These are phyloP conservation scores for Boletellus ananiceps DNA, from an alignment of 768 basidiomycete species.

Conservation along the genomic window DNA sequence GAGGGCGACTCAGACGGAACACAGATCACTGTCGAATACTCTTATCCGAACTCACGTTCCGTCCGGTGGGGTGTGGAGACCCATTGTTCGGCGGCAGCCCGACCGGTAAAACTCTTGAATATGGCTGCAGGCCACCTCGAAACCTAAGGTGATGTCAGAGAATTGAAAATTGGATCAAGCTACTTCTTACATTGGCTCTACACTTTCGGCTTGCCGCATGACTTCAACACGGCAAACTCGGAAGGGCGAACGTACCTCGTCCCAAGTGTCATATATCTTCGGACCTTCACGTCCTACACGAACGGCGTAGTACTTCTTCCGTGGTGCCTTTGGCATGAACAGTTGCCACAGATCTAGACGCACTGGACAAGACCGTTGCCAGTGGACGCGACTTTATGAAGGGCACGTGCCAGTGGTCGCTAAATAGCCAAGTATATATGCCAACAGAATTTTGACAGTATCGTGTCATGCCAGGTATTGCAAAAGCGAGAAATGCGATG, in stretches of 20 bases:
- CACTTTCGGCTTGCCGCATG: constrained; percentile 33
- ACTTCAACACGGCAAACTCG: neutral
- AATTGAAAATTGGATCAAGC: neutral
- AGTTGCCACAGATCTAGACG: neutral
- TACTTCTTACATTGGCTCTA: constrained; percentile 37
- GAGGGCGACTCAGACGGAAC: neutral
- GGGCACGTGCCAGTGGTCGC: no score
- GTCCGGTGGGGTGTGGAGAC: constrained; percentile 17
- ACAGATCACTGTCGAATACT: neutral
- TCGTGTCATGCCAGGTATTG: no score
- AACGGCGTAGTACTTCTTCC: constrained; percentile 59
- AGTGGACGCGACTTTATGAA: neutral
- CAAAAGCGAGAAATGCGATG: no score
- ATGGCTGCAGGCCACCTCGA: constrained; percentile 48
- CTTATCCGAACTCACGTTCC: constrained; percentile 18
- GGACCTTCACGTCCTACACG: constrained; percentile 53
- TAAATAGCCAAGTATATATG: no score
- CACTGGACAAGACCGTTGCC: neutral
- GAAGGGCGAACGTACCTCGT: constrained; percentile 41
- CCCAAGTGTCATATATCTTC: constrained; percentile 55
- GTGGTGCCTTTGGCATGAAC: constrained; percentile 27
- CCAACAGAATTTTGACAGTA: no score
- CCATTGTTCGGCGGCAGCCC: constrained; percentile 49
- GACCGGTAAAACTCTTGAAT: constrained; percentile 49
- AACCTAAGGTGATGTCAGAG: constrained; percentile 35